Conservation (phyloP, 331 rosid species). For the Quercus lobata region DNA sequence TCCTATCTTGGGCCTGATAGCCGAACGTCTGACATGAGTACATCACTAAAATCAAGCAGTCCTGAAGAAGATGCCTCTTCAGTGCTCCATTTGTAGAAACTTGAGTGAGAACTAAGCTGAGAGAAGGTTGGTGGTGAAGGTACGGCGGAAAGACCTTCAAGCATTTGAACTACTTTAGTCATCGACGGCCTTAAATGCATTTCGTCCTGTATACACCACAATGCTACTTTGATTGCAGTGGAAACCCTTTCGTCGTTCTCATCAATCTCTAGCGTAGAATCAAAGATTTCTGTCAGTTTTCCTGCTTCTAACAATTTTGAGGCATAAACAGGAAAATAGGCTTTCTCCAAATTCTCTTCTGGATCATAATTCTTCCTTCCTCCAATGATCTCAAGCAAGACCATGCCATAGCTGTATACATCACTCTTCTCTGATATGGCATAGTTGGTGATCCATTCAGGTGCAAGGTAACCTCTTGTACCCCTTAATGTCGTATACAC, state of each 20-base stretch:
- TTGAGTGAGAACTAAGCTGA: neutral
- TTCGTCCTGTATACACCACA: slow-evolving; percentile 37
- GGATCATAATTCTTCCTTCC: slow-evolving; percentile 28
- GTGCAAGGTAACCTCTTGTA: slow-evolving; percentile 32
- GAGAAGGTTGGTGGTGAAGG: slow-evolving; percentile 20
- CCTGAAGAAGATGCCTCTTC: slow-evolving; percentile 12
- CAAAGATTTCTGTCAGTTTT: slow-evolving; percentile 17
- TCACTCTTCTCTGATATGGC: slow-evolving; percentile 34
- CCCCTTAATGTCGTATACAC: slow-evolving; percentile 20
- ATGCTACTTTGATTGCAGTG: slow-evolving; percentile 21
- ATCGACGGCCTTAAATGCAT: slow-evolving; percentile 30
- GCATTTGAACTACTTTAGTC: slow-evolving; percentile 41
- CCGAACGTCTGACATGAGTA: neutral
- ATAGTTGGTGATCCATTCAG: slow-evolving; percentile 31
- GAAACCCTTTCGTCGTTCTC: slow-evolving; percentile 27
- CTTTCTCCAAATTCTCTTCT: neutral
- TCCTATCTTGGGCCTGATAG: slow-evolving; percentile 27
- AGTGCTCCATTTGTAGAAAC: slow-evolving; percentile 23
- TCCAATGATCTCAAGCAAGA: slow-evolving; percentile 35
- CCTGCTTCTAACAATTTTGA: slow-evolving; percentile 21
- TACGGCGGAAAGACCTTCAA: slow-evolving; percentile 19
- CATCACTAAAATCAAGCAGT: slow-evolving; percentile 2
- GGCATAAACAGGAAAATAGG: slow-evolving; percentile 25
- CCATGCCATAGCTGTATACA: slow-evolving; percentile 31
- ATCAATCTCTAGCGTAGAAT: slow-evolving; percentile 22